phyloP scores from a whole-genome alignment of 2,329 filamentous ascomycete genomes.

The Aspergillus arachidicola region DNA sequence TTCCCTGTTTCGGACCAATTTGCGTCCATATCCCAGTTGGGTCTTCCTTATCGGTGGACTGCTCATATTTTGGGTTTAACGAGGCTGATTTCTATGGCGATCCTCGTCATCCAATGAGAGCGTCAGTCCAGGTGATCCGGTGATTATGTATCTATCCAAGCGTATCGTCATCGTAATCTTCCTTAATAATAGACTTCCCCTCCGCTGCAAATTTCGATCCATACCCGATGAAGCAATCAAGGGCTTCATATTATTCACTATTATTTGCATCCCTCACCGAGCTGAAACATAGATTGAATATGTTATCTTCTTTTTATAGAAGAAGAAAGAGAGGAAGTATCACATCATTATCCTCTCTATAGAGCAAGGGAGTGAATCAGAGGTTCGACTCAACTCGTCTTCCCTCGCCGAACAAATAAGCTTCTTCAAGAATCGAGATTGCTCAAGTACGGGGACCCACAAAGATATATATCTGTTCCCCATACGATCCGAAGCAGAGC shows the following conservation, averaged over 20 bases:
- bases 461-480: not conserved
- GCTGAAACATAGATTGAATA: too few species aligned
- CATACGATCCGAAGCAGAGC: not conserved
- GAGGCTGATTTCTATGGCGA: not conserved
- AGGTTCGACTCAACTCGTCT: not conserved
- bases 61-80: not conserved
- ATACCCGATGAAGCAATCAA: not conserved
- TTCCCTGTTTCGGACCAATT: not conserved
- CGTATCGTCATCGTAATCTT: not conserved
- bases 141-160: not conserved
- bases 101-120: not conserved
- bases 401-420: not conserved
- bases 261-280: not conserved
- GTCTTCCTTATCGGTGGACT: not conserved
- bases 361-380: not conserved
- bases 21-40: not conserved
- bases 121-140: not conserved
- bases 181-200: constrained; percentile 2
- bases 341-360: not conserved
- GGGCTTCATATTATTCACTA: not conserved
- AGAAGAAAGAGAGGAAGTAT: not conserved
- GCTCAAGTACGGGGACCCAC: constrained; percentile 12
- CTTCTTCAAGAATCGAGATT: constrained; percentile 1
- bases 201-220: not conserved
- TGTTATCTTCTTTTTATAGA: not conserved